Percentiles rank a stretch among this genome's conserved stretches.
phyloP scores from a whole-genome alignment of 768 basidiomycete genomes.

The Lactarius hengduanensis region DNA sequence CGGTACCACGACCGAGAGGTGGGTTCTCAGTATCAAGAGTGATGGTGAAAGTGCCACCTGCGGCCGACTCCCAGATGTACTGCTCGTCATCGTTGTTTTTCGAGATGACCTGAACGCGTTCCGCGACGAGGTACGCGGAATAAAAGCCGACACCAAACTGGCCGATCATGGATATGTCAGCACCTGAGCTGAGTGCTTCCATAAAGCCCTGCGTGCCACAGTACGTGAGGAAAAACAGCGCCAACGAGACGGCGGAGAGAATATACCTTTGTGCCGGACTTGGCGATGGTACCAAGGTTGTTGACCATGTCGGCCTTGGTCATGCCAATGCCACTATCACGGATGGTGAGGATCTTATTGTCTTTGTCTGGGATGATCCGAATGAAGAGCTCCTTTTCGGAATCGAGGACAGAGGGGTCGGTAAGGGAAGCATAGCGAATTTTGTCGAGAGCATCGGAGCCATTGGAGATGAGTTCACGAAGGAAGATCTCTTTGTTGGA shows the following conservation, averaged over 20 bases:
- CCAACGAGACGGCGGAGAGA: slow-evolving; percentile 25
- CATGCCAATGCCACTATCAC: slow-evolving; percentile 98
- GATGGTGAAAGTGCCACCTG: slow-evolving; percentile 99
- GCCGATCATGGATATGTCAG: slow-evolving; percentile 95
- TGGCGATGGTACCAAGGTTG: slow-evolving; percentile 95
- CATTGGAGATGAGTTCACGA: slow-evolving; percentile 95
- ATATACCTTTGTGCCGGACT: slow-evolving; percentile 87
- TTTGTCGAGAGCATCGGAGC: slow-evolving; percentile 98
- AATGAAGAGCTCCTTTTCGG: slow-evolving; percentile 91
- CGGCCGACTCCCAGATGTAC: slow-evolving; percentile 99
- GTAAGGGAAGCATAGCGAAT: slow-evolving; percentile 96
- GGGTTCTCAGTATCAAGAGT: slow-evolving; percentile 89
- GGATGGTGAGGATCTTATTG: slow-evolving; percentile 85
- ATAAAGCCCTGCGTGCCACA: slow-evolving; percentile 79
- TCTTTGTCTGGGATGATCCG: slow-evolving; percentile 96
- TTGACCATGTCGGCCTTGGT: slow-evolving; percentile 99
- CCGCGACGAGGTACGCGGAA: slow-evolving; percentile 98
- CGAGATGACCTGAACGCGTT: slow-evolving; percentile 96
- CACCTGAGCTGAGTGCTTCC: slow-evolving; percentile 92
- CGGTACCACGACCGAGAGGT: slow-evolving; percentile 89
- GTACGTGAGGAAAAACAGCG: not conserved
- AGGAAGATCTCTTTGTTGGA: slow-evolving; percentile 99
- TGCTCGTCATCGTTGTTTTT: slow-evolving; percentile 99
- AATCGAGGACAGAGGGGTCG: slow-evolving; percentile 85
- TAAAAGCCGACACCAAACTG: slow-evolving; percentile 99